phyloP scores from a whole-genome alignment of 116 monocot genomes.

The Phalaenopsis hybrid region DNA sequence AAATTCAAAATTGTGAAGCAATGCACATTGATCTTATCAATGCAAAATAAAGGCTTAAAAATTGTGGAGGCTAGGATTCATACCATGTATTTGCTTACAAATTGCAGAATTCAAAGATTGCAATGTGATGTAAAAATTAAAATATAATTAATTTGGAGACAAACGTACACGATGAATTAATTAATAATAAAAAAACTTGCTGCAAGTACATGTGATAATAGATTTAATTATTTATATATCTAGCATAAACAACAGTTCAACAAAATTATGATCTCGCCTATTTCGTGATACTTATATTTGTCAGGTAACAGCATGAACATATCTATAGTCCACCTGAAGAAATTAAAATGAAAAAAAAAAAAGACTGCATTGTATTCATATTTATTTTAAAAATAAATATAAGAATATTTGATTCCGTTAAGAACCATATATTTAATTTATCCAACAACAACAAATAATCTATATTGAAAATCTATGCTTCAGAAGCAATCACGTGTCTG shows the following conservation, averaged over 20 bases:
- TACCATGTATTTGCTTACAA: neutral
- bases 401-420: too few relatives aligned
- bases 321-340: too few relatives aligned
- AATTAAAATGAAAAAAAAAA: too few relatives aligned
- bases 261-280: neutral
- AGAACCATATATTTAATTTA: too few relatives aligned
- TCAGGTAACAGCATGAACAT: too few relatives aligned
- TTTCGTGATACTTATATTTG: neutral
- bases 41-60: neutral
- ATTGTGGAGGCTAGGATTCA: neutral
- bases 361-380: too few relatives aligned
- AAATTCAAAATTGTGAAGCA: neutral
- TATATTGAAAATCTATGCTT: too few relatives aligned
- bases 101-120: neutral
- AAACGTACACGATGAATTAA: neutral
- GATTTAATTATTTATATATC: neutral
- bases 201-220: neutral
- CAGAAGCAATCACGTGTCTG: too few relatives aligned
- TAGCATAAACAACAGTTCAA: neutral
- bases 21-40: neutral
- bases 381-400: too few relatives aligned
- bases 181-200: neutral
- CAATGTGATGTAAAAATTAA: neutral
- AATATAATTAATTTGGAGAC: neutral
- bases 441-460: too few relatives aligned